Conservation (phyloP, 495 filamentous ascomycete genomes). For the Xylaria nigripes region DNA sequence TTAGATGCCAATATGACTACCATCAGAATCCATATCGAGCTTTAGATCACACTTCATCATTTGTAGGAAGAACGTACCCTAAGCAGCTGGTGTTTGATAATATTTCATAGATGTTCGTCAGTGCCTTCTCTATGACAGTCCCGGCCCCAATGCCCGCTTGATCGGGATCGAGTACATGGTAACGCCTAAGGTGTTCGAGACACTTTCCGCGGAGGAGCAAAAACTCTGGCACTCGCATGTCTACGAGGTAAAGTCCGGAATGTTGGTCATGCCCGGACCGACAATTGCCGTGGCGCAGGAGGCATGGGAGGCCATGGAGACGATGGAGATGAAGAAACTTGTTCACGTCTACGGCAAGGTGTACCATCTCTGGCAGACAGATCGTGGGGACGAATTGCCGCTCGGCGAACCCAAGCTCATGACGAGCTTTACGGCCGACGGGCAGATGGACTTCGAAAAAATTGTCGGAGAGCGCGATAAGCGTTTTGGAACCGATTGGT, state of each 20-base stretch:
- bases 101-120: slow-evolving; percentile 46
- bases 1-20: background rate
- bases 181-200: slow-evolving; percentile 56
- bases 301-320: slow-evolving; percentile 70
- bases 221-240: slow-evolving; percentile 75
- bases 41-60: background rate
- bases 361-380: slow-evolving; percentile 86
- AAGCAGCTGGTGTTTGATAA: background rate
- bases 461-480: slow-evolving; percentile 56
- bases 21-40: background rate
- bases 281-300: slow-evolving; percentile 38
- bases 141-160: slow-evolving; percentile 56
- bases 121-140: slow-evolving; percentile 78
- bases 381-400: slow-evolving; percentile 68
- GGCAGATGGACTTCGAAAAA: slow-evolving; percentile 51
- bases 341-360: slow-evolving; percentile 73
- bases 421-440: slow-evolving; percentile 58
- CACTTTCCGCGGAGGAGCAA: slow-evolving; percentile 56
- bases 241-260: slow-evolving; percentile 80
- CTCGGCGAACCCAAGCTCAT: slow-evolving; percentile 70
- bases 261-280: slow-evolving; percentile 77
- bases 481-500: slow-evolving; percentile 54
- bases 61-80: background rate
- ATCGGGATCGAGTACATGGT: slow-evolving; percentile 96
- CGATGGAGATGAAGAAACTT: slow-evolving; percentile 68